Percentiles rank a stretch among this genome's conserved stretches.
phyloP scores from a whole-genome alignment of 441 rosid species.

The Codiaeum variegatum region DNA sequence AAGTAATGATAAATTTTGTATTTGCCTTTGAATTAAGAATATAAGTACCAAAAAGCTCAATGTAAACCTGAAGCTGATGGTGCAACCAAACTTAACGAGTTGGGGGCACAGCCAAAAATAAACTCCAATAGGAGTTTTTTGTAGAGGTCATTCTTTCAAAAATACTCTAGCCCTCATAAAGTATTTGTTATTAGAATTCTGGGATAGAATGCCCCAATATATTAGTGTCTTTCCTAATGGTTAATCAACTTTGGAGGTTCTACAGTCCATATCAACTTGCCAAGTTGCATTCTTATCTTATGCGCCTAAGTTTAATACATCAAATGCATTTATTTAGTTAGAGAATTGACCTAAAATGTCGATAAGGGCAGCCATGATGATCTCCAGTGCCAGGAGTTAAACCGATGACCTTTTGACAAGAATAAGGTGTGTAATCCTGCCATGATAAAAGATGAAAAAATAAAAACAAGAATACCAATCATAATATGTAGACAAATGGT shows the following conservation, averaged over 20 bases:
- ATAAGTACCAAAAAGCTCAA: too few species aligned
- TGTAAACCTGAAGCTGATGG: background rate
- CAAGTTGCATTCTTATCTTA: background rate
- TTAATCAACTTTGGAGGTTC: background rate
- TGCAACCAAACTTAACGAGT: background rate
- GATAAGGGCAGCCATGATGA: conserved; percentile 92
- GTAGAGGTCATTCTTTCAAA: background rate
- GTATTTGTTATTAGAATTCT: background rate
- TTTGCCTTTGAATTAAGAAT: background rate
- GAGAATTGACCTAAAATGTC: conserved; percentile 73
- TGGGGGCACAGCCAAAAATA: background rate
- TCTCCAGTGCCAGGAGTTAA: conserved; percentile 80
- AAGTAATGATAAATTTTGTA: background rate
- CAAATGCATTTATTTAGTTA: conserved; percentile 1
- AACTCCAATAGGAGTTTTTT: background rate
- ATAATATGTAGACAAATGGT: background rate
- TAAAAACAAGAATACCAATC: background rate
- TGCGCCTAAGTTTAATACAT: background rate
- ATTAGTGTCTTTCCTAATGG: background rate
- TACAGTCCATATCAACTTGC: background rate
- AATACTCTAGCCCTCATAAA: background rate
- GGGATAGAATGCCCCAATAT: background rate
- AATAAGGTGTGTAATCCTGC: conserved; percentile 94
- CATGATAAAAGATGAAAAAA: conserved; percentile 16
- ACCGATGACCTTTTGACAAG: conserved; percentile 80